phyloP scores from a whole-genome alignment of 192 early-diverging fungal genomes.

The Podila minutissima region DNA sequence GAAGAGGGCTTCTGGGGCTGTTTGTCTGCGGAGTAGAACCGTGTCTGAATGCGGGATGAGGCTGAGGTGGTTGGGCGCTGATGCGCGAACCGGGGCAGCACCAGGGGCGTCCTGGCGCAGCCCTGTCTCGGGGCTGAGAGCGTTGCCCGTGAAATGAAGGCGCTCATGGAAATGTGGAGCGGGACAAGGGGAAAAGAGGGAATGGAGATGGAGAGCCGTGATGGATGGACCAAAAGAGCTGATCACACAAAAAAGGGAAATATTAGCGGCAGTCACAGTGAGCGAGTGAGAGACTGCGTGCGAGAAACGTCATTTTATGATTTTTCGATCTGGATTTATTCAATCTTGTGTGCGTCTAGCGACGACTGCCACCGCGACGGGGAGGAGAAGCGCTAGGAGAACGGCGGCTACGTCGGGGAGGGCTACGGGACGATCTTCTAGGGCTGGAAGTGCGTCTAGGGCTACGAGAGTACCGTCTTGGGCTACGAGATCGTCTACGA shows the following conservation, averaged over 20 bases:
- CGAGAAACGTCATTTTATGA: too few species aligned
- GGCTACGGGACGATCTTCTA: too few species aligned
- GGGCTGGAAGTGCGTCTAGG: too few species aligned
- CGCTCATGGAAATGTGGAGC: conserved; percentile 28
- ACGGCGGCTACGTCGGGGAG: too few species aligned
- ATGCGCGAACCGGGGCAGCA: too few species aligned
- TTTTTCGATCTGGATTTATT: too few species aligned
- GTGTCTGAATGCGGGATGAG: neutral
- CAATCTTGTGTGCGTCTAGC: neutral
- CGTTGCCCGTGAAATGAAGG: conserved; percentile 32
- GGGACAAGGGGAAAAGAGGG: neutral
- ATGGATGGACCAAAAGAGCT: neutral
- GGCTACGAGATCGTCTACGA: too few species aligned
- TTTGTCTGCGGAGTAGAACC: neutral
- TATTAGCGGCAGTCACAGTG: too few species aligned
- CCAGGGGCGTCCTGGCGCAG: neutral
- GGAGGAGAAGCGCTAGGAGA: too few species aligned
- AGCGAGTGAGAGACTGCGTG: too few species aligned
- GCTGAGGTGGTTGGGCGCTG: neutral
- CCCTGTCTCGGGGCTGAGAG: conserved; percentile 8
- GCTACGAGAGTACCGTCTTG: too few species aligned
- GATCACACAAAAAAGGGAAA: neutral
- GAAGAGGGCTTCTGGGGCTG: neutral
- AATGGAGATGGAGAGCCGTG: neutral
- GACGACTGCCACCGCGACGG: neutral